A percentile compares a stretch with the other conserved stretches of the same genome.
phyloP scores from a whole-genome alignment of 2,329 filamentous ascomycete species.

The Botrytis fragariae region DNA sequence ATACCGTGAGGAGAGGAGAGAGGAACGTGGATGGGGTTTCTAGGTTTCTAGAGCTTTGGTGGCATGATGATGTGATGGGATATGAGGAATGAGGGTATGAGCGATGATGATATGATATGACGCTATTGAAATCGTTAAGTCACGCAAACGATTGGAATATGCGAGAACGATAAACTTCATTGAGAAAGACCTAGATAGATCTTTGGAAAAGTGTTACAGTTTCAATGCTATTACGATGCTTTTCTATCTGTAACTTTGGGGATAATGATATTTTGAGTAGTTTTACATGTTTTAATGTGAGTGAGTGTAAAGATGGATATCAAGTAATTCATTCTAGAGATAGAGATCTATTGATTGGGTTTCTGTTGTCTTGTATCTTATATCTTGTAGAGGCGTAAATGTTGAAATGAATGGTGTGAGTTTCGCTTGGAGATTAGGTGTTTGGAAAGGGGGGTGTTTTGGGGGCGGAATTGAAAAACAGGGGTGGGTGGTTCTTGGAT shows the following conservation, averaged over 20 bases:
- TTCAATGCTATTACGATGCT: background rate
- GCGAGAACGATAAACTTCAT: background rate
- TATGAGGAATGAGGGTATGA: conserved; percentile 1
- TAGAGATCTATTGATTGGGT: background rate
- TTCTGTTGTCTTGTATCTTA: background rate
- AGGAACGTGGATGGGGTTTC: conserved; percentile 8
- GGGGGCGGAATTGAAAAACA: background rate
- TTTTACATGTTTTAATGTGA: background rate
- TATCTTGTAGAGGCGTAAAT: too few species aligned
- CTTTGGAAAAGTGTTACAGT: background rate
- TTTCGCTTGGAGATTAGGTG: background rate
- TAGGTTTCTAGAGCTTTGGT: background rate
- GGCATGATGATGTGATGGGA: background rate
- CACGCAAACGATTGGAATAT: background rate
- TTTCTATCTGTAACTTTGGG: background rate
- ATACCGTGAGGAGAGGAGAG: conserved; percentile 46
- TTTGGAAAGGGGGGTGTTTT: background rate
- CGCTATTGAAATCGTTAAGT: background rate
- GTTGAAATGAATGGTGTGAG: too few species aligned
- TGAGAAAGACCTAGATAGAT: background rate
- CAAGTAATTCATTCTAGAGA: background rate
- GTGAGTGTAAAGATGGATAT: background rate
- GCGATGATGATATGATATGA: conserved; percentile 5
- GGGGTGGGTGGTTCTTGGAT: too few species aligned
- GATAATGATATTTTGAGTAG: background rate